Evolutionary conservation across 306 rosid species (phyloP).

Genomic region (Geum urbanum): DNA sequence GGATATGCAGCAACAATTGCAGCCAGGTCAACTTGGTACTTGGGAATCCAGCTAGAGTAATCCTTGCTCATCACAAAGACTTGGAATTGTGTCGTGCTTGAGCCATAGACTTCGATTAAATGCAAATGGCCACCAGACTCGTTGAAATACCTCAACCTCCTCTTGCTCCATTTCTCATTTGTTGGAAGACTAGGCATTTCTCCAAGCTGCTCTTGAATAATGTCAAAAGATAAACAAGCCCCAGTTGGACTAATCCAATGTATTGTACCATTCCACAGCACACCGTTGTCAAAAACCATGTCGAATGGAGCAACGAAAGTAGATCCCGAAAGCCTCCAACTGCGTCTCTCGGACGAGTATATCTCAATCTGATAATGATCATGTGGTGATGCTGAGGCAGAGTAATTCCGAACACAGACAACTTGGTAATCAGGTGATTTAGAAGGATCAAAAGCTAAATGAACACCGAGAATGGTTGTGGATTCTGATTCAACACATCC

Average conservation of each 20-base stretch:
- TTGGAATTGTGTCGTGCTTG: slow-evolving; percentile 20
- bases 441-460: slow-evolving; percentile 22
- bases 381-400: neutral
- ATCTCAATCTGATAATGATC: slow-evolving; percentile 18
- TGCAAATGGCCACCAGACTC: slow-evolving; percentile 34
- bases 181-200: slow-evolving; percentile 25
- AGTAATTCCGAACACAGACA: slow-evolving; percentile 9
- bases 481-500: neutral
- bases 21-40: slow-evolving; percentile 25
- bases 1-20: slow-evolving; percentile 9
- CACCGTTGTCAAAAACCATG: slow-evolving; percentile 21
- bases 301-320: neutral
- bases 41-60: slow-evolving; percentile 32
- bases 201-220: slow-evolving; percentile 14
- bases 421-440: slow-evolving; percentile 29
- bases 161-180: slow-evolving; percentile 9
- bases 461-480: slow-evolving; percentile 2
- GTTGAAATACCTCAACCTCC: slow-evolving; percentile 19
- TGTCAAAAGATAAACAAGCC: slow-evolving; percentile 17
- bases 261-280: slow-evolving; percentile 29
- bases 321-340: slow-evolving; percentile 22
- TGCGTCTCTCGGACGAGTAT: slow-evolving; percentile 15
- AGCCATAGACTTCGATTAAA: slow-evolving; percentile 22
- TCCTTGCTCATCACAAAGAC: slow-evolving; percentile 29
- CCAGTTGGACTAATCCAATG: slow-evolving; percentile 29